Evolutionary conservation across 2,329 filamentous ascomycete genomes (phyloP).

Genomic region (Colletotrichum tofieldiae): DNA sequence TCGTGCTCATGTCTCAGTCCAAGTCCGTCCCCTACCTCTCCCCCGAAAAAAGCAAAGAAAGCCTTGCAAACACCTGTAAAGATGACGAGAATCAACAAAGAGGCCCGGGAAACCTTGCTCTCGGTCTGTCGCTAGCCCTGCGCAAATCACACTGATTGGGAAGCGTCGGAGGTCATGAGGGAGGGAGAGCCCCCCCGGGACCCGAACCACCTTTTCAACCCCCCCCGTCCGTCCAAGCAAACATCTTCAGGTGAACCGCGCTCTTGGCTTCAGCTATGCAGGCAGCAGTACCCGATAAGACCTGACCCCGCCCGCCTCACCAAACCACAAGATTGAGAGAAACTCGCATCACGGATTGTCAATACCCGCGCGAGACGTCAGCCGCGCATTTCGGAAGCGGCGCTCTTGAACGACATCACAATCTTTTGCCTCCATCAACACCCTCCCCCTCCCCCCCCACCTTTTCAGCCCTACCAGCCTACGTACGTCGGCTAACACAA

Average conservation of each 20-base stretch:
- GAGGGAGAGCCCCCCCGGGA: neutral
- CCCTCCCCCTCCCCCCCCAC: neutral
- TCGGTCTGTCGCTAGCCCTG: slow-evolving; percentile 26
- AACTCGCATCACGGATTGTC: neutral
- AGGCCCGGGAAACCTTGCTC: neutral
- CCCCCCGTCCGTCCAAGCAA: neutral
- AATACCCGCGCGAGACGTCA: neutral
- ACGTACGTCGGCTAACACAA: slow-evolving; percentile 16
- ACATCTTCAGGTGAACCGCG: slow-evolving; percentile 10
- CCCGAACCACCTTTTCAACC: neutral
- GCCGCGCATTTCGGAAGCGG: slow-evolving; percentile 3
- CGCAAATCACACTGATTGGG: slow-evolving; percentile 30
- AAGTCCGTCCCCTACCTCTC: neutral
- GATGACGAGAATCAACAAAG: neutral
- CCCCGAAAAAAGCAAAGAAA: neutral
- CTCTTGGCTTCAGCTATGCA: slow-evolving; percentile 4
- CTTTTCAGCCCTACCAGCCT: slow-evolving; percentile 29
- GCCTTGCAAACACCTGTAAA: neutral
- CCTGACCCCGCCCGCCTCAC: slow-evolving; percentile 10
- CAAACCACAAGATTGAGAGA: neutral
- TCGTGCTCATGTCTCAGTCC: slow-evolving; percentile 19
- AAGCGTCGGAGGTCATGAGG: neutral
- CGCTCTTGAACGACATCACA: neutral
- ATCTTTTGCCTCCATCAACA: neutral
- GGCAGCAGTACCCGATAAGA: neutral